Base-by-base conservation (phyloP, 805 yeast genomes). In the Zygosaccharomyces lentus region DNA sequence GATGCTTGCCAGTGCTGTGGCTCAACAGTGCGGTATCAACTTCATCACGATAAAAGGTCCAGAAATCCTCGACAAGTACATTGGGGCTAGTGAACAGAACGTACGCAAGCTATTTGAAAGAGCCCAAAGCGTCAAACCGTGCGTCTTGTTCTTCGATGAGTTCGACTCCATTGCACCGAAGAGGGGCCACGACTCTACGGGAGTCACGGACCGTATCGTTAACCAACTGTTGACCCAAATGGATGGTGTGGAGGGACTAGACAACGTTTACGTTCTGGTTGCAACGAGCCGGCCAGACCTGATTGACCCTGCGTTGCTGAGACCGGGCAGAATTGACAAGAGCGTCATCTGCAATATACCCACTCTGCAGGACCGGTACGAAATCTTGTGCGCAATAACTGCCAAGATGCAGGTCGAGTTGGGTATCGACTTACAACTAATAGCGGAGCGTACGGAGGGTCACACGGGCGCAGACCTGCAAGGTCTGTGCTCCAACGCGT, bases 231-330 rank as follows among this genome's bases (percentile, higher is more conserved):
- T 93, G 57, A 93, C 99, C 0, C 97, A 93, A 63, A 90, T 93
- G 96, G 99, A 93, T 66, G 99, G 99, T 69, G 98, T 98, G 0
- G 98, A 93, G 65, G 97, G 98, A 0, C 71, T 90, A 24, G 97
- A 90, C 57, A 97, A 98, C 2, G 98, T 93, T 2, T 91, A 93
- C 62, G 96, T 93, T 0, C 72, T 93, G 21, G 98, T 98, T 0
- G 99, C 98, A 1, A 93, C 98, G 0, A 82, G 93, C 56, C 75
- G 99, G 57, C 99, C 99, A 0, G 99, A 93, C 59, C 74, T 93
- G 55, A 90, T 93, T 53, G 99, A 93, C 64, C 84, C 96, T 2
- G 99, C 99, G 0, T 73, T 93, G 46, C 69, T 93, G 48, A 81
- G 99, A 65, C 99, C 99, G 0, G 99, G 99, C 5, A 81, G 99